Base-by-base conservation (phyloP, 2,329 filamentous ascomycete genomes). In the Cladosporium phlei region DNA sequence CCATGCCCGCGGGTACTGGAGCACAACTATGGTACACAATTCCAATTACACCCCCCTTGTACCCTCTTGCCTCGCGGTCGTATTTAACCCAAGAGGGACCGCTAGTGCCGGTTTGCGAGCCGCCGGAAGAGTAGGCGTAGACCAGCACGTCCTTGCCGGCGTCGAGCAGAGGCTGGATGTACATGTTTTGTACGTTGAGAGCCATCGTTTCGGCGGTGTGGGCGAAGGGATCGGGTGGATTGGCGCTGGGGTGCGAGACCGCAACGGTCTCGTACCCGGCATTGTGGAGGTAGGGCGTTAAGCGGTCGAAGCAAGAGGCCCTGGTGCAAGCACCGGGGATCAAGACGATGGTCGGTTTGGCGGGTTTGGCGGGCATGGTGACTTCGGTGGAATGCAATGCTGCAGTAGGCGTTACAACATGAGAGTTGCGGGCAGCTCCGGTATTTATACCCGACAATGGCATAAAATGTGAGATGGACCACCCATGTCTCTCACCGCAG, bases 91-190 rank as follows among this genome's bases (percentile, higher is more conserved):
- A 44, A 2, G 44, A 47, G 2, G 44, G 44, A 4, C 44, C 44
- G 24, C 40, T 40, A 11, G 35, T 47, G 21, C 33, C 38, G 3
- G 33, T 42, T 33, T 37, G 28, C 6, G 35, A 39, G 12, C 51
- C 48, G 35, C 48, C 49, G 10, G 46, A 51, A 12, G 48, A 50
- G 49, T 64, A 59, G 17, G 58, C 53, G 14, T 56, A 50, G 6
- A 62, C 49, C 19, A 61, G 30, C 28, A 61, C 57, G 37, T 56
- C 49, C 37, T 56, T 52, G 38, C 56, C 57, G 9, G 49, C 38
- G 11, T 52, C 50, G 8, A 61, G 50, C 10, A 55, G 44, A 8
- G 44, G 44, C 21, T 47, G 35, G 17, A 47, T 4, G n/a, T 38
- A 47, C 21, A 32, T 38, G 7, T 38, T 20, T 7, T 47, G 22